Conservation (phyloP, 2,329 filamentous ascomycete genomes). For the Nemania abortiva region DNA sequence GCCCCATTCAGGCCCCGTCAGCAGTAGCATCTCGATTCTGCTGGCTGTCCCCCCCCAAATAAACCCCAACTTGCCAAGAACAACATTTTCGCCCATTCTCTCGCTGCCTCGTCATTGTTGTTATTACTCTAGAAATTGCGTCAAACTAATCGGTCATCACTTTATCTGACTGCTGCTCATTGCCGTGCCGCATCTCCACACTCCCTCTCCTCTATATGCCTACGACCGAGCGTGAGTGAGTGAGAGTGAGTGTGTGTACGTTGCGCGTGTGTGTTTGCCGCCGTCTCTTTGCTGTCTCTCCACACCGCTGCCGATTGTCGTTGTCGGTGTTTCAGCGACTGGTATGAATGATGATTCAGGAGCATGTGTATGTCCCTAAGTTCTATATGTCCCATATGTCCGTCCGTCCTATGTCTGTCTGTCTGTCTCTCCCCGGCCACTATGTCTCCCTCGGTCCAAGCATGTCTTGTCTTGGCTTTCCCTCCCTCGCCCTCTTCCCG, state of each 20-base stretch:
- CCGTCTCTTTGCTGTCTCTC: constrained; percentile 28
- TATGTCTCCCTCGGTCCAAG: constrained; percentile 26
- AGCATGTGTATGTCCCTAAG: constrained; percentile 49
- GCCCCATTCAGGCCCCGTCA: constrained; percentile 14
- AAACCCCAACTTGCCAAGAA: constrained; percentile 52
- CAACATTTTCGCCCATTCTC: constrained; percentile 48
- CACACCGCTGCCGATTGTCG: constrained; percentile 39
- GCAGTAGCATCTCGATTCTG: constrained; percentile 38
- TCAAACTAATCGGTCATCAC: constrained; percentile 29
- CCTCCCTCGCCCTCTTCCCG: constrained; percentile 1
- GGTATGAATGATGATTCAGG: constrained; percentile 49
- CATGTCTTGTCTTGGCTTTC: constrained; percentile 31
- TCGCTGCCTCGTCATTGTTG: constrained; percentile 30
- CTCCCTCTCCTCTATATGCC: constrained; percentile 7
- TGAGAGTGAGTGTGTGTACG: constrained; percentile 11
- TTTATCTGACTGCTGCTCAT: constrained; percentile 5
- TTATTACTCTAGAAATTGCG: constrained; percentile 20
- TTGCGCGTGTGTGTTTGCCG: constrained; percentile 7
- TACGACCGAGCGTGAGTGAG: background rate
- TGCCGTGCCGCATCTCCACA: constrained; percentile 27
- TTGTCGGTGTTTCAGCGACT: constrained; percentile 46
- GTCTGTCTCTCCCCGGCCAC: background rate
- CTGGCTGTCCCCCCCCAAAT: constrained; percentile 44
- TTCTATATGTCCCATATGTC: background rate
- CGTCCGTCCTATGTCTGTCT: background rate